These are phyloP conservation scores for Paramecium tetraurelia DNA, from an alignment of 73 alveolate species.

Conservation along the genomic window DNA sequence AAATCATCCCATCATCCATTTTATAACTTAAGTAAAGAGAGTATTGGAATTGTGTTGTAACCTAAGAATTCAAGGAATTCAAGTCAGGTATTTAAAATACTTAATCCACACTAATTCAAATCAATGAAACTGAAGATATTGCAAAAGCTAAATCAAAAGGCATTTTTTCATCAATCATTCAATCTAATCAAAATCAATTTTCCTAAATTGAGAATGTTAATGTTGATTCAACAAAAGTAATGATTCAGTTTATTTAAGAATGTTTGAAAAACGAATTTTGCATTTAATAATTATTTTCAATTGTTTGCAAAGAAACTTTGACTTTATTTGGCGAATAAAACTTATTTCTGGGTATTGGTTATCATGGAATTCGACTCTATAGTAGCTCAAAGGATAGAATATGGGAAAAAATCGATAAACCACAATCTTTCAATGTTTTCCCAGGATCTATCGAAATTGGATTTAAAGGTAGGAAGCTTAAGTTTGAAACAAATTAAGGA, in stretches of 20 bases:
- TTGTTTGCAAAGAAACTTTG: neutral
- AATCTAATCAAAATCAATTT: neutral
- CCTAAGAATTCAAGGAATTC: neutral
- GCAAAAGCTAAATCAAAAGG: neutral
- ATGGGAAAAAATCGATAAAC: neutral
- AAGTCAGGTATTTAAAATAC: neutral
- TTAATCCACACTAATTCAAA: neutral
- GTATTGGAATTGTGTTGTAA: neutral
- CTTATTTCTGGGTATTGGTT: neutral
- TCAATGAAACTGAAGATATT: neutral
- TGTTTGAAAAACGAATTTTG: neutral
- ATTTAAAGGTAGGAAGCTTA: neutral
- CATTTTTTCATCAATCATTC: neutral
- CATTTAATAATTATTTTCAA: neutral
- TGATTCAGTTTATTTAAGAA: neutral
- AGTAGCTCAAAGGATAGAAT: neutral
- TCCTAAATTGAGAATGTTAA: neutral
- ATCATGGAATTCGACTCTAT: neutral
- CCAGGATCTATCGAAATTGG: neutral
- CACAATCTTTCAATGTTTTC: neutral
- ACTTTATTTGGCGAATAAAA: neutral
- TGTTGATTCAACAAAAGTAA: neutral
- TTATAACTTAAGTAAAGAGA: neutral
- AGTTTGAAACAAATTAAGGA: slow-evolving; percentile 19
- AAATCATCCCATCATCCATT: neutral